A percentile compares a stretch with the other conserved stretches of the same genome.
These are phyloP conservation scores for Trichoderma simmonsii DNA, from an alignment of 2,329 filamentous ascomycete species.

Conservation along the genomic window DNA sequence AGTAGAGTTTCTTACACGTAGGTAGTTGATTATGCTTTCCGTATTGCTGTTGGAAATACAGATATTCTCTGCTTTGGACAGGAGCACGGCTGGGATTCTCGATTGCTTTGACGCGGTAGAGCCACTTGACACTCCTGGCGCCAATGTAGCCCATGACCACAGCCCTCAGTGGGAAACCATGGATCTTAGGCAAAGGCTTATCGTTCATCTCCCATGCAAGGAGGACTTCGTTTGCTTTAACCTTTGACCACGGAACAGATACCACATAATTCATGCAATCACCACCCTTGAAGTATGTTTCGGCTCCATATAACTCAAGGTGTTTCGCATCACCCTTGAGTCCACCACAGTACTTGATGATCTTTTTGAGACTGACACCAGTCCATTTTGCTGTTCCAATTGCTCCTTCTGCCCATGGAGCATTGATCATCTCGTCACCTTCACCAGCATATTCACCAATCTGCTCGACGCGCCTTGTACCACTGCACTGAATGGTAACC, in stretches of 20 bases:
- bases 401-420: slow-evolving; percentile 62
- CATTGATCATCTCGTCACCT: slow-evolving; percentile 58
- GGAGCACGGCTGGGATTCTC: slow-evolving; percentile 53
- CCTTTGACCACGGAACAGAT: slow-evolving; percentile 64
- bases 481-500: slow-evolving; percentile 65
- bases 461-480: slow-evolving; percentile 67
- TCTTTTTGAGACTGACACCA: slow-evolving; percentile 64
- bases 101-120: slow-evolving; percentile 62
- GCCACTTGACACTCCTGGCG: slow-evolving; percentile 61
- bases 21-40: slow-evolving; percentile 59
- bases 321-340: slow-evolving; percentile 54
- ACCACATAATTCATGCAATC: slow-evolving; percentile 65
- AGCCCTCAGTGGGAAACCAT: slow-evolving; percentile 61
- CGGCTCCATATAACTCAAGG: slow-evolving; percentile 66
- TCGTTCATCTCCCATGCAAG: slow-evolving; percentile 72
- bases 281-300: slow-evolving; percentile 69
- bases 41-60: slow-evolving; percentile 66
- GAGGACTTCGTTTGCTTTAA: slow-evolving; percentile 63
- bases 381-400: slow-evolving; percentile 63
- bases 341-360: slow-evolving; percentile 68
- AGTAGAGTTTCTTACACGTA: background rate
- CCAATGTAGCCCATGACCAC: slow-evolving; percentile 67
- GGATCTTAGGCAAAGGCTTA: slow-evolving; percentile 59
- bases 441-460: slow-evolving; percentile 63
- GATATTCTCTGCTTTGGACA: slow-evolving; percentile 62